Evolutionary conservation across 805 yeast species (phyloP), one percentile per base, ranked within the genome.

Genomic region (Cyberlindnera samutprakarnensis): DNA sequence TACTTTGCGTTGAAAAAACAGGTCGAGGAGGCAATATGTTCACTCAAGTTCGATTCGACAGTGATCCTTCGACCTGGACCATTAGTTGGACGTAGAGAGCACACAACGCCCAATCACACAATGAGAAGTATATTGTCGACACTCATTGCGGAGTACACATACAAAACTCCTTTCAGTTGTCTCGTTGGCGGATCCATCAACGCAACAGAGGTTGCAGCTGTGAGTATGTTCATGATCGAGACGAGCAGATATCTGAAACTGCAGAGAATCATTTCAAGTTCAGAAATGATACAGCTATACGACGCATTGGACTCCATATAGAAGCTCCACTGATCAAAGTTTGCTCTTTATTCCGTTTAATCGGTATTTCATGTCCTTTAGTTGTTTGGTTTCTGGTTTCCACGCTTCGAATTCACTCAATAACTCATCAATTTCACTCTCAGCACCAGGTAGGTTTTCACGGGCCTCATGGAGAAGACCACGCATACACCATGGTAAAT

Each of bases 401-500:
- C 98, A 90, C 17, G 63, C 58, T 31, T 81, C 92, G 53, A 84
- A 90, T 52, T 82, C 82, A 20, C 64, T 66, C 39, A 79, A 74
- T 27, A 88, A 65, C 30, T 63, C 60, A 20, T 67, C 59, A 17
- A 86, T 72, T 38, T 82, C 85, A 9, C 64, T 61, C n/a, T 64
- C 61, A 10, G 76, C 76, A 30, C 54, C 55, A 14, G 70, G 63
- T 57, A 46, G 35, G 40, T 63, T 68, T 39, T 54, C 64, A 36
- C 67, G 70, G 0, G 78, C 68, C 32, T 78, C 94, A 42, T 73
- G 77, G 19, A 87, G 57, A 27, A 90, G 60, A 0, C 96, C 95
- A 27, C 95, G 62, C 60, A 87, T 72, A 47, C 94, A 82, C 96
- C 96, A 90, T 2, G 97, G 97, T 23, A 90, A 59, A 37, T 81